Evolutionary conservation across 768 basidiomycete species (phyloP).

Genomic region (Neoboletus subvelutipes): DNA sequence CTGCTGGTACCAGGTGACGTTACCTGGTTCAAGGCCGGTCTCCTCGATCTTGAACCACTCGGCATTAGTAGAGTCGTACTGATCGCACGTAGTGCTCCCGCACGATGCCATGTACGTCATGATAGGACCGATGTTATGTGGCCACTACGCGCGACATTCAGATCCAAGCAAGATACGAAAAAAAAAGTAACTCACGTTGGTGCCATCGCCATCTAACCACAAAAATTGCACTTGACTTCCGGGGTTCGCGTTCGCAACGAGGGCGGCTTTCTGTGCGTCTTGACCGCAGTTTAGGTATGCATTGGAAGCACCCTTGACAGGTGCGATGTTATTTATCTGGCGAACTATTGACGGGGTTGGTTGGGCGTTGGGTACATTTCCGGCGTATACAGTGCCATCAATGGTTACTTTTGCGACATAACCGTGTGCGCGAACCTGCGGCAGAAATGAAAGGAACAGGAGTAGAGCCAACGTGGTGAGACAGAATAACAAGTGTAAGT

Average conservation of each 20-base stretch:
- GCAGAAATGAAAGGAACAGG: slow-evolving; percentile 12
- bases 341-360: slow-evolving; percentile 44
- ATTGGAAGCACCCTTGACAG: slow-evolving; percentile 60
- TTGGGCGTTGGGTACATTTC: slow-evolving; percentile 43
- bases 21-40: slow-evolving; percentile 40
- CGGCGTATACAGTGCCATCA: slow-evolving; percentile 44
- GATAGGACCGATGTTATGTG: slow-evolving; percentile 64
- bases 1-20: slow-evolving; percentile 50
- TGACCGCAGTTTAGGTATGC: slow-evolving; percentile 60
- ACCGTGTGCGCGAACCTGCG: slow-evolving; percentile 41
- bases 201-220: slow-evolving; percentile 50
- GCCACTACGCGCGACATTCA: slow-evolving; percentile 37
- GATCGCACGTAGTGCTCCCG: slow-evolving; percentile 52
- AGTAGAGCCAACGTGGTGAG: slow-evolving; percentile 2
- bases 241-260: slow-evolving; percentile 56
- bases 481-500: background rate
- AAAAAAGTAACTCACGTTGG: slow-evolving; percentile 34
- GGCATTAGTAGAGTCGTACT: slow-evolving; percentile 56
- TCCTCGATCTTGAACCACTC: slow-evolving; percentile 77
- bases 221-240: slow-evolving; percentile 54
- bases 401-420: slow-evolving; percentile 43
- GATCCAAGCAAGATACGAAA: background rate
- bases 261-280: slow-evolving; percentile 46
- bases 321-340: slow-evolving; percentile 41
- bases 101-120: slow-evolving; percentile 75